Evolutionary conservation across 2,329 filamentous ascomycete species (phyloP), one percentile per base, ranked within the genome.

Genomic region (Sporothrix dimorphospora): DNA sequence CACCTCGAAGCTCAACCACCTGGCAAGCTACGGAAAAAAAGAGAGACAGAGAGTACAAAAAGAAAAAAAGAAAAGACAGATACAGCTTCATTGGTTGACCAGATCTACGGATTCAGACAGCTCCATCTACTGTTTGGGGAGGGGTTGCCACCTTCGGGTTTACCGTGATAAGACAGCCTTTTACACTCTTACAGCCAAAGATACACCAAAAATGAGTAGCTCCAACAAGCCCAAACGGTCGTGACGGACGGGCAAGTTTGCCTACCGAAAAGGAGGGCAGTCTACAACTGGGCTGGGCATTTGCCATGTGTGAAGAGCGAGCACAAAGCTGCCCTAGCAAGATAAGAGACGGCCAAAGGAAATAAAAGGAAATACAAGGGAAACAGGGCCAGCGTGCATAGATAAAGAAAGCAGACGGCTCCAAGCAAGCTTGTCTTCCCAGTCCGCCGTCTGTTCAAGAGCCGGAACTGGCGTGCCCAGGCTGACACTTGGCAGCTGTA

Each of bases 281-380:
- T 21, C n/a, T 8, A 30, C 16, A 24, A 24, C 24, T 30, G 24
- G 53, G 55, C 51, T 27, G 51, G 5, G 24, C n/a, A 27, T 4
- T 55, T 12, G 21, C 30, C 55, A 40, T 61, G 27, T 61, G 55
- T 61, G 55, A 61, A n/a, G n/a, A n/a, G n/a, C n/a, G n/a, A n/a
- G n/a, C n/a, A n/a, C n/a, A n/a, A n/a, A 40, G 30, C 3, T n/a
- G 30, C 14, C 30, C 55, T 38, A n/a, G 30, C 27, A 61, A 61
- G 55, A 61, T 61, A 65, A 65, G 61, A 66, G 42, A 47, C 21
- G 61, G 61, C 24, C n/a, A 27, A 47, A 30, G 61, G 40, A 66
- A 61, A 61, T 61, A 61, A 61, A 21, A 30, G 51, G 51, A 55
- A 47, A 47, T 47, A 19, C 14, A 47, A 47, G 19, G 45, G 19